Base-by-base conservation (phyloP, 768 basidiomycete species). In the Leccinum longicurvipes region DNA sequence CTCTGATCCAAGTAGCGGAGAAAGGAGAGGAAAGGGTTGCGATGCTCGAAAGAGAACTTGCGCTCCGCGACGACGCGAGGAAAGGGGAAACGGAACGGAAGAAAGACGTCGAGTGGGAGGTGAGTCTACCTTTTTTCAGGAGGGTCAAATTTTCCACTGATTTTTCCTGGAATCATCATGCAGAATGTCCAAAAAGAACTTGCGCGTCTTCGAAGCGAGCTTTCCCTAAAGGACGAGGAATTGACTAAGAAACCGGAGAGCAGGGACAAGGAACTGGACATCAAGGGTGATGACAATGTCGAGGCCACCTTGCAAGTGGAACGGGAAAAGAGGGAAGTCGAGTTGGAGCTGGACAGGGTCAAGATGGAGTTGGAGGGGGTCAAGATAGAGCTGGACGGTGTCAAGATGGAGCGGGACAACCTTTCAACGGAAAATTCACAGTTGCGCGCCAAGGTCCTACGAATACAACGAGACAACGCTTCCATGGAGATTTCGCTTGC, bases 401-500 rank as follows among this genome's bases (percentile, higher is more conserved):
- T n/a, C 39, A 41, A 3, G 39, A 41, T 19, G 39, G 39, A 41
- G 19, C 39, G 39, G 39, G 39, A 41, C 19, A 41, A 41, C 39
- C 5, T 41, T 41, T 41, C 39, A 3, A 79, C 78, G 19, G 89
- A 91, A 61, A 70, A 85, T 8, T 83, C 86, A 54, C 74, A 77
- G 14, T 69, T 89, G 45, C 76, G 83, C 50, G 69, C 76, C 51
- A 86, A 87, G 54, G 75, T 91, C 17, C 87, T 87, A 55, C 78
- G 80, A 15, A 71, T 95, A 51, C 83, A 91, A 68, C 82, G 88
- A 61, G 87, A 90, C 65, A 93, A 89, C 63, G 89, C 93, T 11
- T 85, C 86, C 55, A 89, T 87, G 73, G 93, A 95, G 59, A 79
- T 95, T 34, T 87, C 86, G 66, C 79, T 94, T 41, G 75, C 84